phyloP scores from a whole-genome alignment of 495 filamentous ascomycete genomes.

The Talaromyces borbonicus region DNA sequence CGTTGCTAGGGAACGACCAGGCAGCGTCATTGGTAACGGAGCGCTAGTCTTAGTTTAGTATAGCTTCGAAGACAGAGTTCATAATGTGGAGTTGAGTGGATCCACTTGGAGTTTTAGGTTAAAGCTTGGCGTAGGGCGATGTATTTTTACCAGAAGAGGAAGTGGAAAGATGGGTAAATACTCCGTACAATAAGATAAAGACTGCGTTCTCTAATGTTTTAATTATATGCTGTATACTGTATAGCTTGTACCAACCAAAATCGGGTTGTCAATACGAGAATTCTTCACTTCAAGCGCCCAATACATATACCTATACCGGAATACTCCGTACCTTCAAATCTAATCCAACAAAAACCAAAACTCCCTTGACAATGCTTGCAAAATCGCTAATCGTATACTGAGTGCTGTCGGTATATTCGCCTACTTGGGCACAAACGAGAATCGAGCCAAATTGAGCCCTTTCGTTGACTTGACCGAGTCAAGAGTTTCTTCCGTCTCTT shows the following conservation, averaged over 20 bases:
- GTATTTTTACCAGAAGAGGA: background rate
- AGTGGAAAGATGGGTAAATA: background rate
- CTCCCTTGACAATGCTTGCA: slow-evolving; percentile 10
- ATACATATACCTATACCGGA: too few species aligned
- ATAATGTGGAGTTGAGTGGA: background rate
- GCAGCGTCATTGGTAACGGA: background rate
- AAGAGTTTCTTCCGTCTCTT: slow-evolving; percentile 27
- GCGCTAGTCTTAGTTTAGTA: background rate
- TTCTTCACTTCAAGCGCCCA: too few species aligned
- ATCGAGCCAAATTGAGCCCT: slow-evolving; percentile 42
- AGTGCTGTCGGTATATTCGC: slow-evolving; percentile 11
- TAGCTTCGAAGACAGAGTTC: background rate
- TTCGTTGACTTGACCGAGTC: slow-evolving; percentile 10
- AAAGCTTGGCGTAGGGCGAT: background rate
- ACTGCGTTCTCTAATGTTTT: too few species aligned
- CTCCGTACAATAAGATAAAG: background rate
- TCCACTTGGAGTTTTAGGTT: slow-evolving; percentile 1
- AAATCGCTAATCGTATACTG: too few species aligned
- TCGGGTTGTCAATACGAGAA: too few species aligned
- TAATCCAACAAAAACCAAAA: background rate
- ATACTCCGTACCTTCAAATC: background rate
- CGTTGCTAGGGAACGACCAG: slow-evolving; percentile 29
- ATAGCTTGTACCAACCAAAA: too few species aligned
- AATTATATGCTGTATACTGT: too few species aligned
- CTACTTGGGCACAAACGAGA: slow-evolving; percentile 37